A percentile compares a stretch with the other conserved stretches of the same genome.
phyloP scores from a whole-genome alignment of 306 rosid species.

The Crotalaria pallida region DNA sequence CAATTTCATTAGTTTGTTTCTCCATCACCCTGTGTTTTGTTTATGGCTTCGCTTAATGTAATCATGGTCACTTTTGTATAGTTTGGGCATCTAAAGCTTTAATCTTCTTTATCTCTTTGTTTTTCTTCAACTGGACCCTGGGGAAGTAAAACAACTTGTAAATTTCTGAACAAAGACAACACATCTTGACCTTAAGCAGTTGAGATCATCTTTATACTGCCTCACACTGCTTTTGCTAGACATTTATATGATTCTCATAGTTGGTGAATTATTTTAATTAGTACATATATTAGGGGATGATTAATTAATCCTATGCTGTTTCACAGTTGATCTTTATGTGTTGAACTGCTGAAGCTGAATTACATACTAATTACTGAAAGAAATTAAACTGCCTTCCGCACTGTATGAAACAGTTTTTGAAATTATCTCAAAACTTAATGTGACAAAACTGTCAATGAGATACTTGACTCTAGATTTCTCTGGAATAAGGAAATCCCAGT shows the following conservation, averaged over 20 bases:
- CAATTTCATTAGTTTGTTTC: background rate
- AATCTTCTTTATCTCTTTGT: background rate
- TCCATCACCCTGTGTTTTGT: background rate
- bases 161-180: background rate
- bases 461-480: conserved; percentile 8
- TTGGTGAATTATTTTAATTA: background rate
- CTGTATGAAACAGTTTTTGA: background rate
- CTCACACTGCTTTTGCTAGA: background rate
- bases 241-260: conserved; percentile 1
- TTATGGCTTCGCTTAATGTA: conserved; percentile 1
- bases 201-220: conserved; percentile 4
- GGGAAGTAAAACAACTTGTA: background rate
- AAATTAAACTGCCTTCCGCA: background rate
- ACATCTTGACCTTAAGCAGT: background rate
- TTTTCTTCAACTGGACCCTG: background rate
- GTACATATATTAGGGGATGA: background rate
- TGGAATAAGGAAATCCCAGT: background rate
- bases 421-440: background rate
- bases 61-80: background rate
- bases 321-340: background rate
- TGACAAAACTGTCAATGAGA: conserved; percentile 4
- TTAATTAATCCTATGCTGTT: conserved; percentile 4
- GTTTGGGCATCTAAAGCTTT: conserved; percentile 2
- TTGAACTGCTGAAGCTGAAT: conserved; percentile 10
- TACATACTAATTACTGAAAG: background rate